Evolutionary conservation across 2,329 filamentous ascomycete genomes (phyloP), one percentile per base, ranked within the genome.

Genomic region (Cercospora berteroae): DNA sequence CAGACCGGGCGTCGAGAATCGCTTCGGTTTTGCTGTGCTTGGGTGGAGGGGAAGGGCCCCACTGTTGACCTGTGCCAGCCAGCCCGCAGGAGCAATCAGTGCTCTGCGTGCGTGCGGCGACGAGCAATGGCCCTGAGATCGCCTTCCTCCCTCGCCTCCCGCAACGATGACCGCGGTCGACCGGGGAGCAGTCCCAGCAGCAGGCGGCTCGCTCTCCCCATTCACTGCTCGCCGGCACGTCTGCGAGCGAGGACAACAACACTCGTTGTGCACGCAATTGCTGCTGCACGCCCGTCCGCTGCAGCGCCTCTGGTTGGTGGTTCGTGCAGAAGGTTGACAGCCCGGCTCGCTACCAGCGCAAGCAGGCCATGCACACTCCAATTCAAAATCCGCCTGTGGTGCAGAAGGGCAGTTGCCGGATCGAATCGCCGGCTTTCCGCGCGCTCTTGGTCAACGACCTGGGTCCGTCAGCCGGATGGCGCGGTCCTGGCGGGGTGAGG

Each of bases 1-100:
- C 69, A 61, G 68, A 58, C 55, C 59, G 61, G 68, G 66, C 50
- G 68, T n/a, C 25, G 48, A 60, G 61, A 33, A 59, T 29, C 27
- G 55, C 61, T 52, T 55, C 29, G 62, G 36, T 42, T 39, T 63
- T 63, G 61, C 20, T 64, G 66, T 64, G 66, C 55, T 44, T 62
- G 48, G 50, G 66, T 68, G 67, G 67, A 69, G 69, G 69, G 70
- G 64, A 70, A 65, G 65, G 63, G 63, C 68, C 68, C 68, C 68
- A 71, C 67, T 57, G 65, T 36, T 36, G 67, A 48, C 59, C 42
- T 44, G 59, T 31, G 36, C 33, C 33, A 39, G 20, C 59, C 23
- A 27, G 59, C 59, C 58, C 44, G 58, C 58, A 42, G 58, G 58
- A 48, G 36, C 39, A 44, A 59, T 18, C 42, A 48, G n/a, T 48